Base-by-base conservation (phyloP, 129 eudicot species). In the Pittosporum tobira region DNA sequence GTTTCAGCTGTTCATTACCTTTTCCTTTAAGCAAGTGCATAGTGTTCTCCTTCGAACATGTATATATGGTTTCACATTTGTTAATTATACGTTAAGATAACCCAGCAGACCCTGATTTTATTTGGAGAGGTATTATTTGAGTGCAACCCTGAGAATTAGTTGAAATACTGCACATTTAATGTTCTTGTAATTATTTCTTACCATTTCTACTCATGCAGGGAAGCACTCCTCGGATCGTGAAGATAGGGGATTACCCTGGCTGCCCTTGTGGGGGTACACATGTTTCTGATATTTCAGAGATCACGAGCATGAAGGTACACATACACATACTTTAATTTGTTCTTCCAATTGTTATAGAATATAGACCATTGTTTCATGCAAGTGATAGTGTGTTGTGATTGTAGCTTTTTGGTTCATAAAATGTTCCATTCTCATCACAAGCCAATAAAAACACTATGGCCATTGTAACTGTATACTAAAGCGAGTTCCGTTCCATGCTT, bases 231-330 rank as follows among this genome's bases (percentile, higher is more conserved):
- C 79, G 95, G 63, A 75, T 88, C 38, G 81, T 88, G 70, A 82
- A 61, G 65, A 58, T 88, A 47, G 97, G 97, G 11, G 83, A 84
- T 60, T 71, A 64, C 68, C 85, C 81, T 0, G 97, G 97, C 40
- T 88, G 97, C 71, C 97, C 97, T 42, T 88, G 97, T 71, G 97
- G 97, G 6, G 97, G 97, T 54, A 88, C 97, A 13, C 97, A 88
- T 64, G 97, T 88, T 60, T 75, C 51, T n/a, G 82, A 88, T 64
- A 67, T 88, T 48, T 79, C 80, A 57, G 95, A 84, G 72, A 74
- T 84, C 10, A 58, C 25, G 51, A 77, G 77, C 70, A 44, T 88
- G 10, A 81, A 77, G 97, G 97, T 88, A 77, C 37, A 22, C 0
- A 9, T 54, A n/a, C n/a, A n/a, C n/a, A n/a, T n/a, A n/a, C n/a